Conservation (phyloP, 2,329 filamentous ascomycete genomes). For the Fusarium sambucinum region DNA sequence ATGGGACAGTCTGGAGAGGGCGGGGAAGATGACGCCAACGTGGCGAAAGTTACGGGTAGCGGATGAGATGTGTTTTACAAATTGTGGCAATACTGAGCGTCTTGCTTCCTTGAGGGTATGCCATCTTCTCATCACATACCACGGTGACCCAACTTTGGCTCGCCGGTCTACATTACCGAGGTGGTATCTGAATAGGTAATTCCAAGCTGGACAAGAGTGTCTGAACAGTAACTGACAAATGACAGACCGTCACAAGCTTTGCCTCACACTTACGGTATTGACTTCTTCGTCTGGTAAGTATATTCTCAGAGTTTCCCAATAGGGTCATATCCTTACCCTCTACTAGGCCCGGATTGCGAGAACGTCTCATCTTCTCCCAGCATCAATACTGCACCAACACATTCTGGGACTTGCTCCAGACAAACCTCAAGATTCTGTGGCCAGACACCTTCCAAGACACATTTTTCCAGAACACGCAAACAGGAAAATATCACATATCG, state of each 20-base stretch:
- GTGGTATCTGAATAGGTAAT: conserved; percentile 48
- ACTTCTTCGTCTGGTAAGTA: conserved; percentile 50
- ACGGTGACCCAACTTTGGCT: conserved; percentile 43
- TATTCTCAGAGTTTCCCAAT: fast-evolving
- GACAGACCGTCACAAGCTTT: conserved; percentile 47
- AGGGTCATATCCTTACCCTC: background rate
- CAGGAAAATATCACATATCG: conserved; percentile 44
- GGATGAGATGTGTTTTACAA: conserved; percentile 44
- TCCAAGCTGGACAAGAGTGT: fast-evolving
- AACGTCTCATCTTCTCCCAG: conserved; percentile 49
- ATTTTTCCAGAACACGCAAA: conserved; percentile 44
- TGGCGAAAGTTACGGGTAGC: conserved; percentile 47
- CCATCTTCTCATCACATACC: conserved; percentile 46
- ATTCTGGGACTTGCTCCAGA: conserved; percentile 47
- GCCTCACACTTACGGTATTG: conserved; percentile 49
- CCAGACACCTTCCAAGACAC: conserved; percentile 45
- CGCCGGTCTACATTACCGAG: conserved; percentile 40
- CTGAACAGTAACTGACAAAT: background rate
- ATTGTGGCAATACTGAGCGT: conserved; percentile 38
- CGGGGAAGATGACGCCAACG: conserved; percentile 43
- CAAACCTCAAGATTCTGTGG: conserved; percentile 45
- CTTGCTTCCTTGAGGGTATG: conserved; percentile 46
- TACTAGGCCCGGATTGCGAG: conserved; percentile 47
- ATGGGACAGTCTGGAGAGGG: conserved; percentile 48
- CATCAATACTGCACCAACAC: conserved; percentile 49